Percentiles rank a stretch among this genome's conserved stretches.
Evolutionary conservation across 1,284 basidiomycete genomes (phyloP).

Genomic region (Peniophora sp.): DNA sequence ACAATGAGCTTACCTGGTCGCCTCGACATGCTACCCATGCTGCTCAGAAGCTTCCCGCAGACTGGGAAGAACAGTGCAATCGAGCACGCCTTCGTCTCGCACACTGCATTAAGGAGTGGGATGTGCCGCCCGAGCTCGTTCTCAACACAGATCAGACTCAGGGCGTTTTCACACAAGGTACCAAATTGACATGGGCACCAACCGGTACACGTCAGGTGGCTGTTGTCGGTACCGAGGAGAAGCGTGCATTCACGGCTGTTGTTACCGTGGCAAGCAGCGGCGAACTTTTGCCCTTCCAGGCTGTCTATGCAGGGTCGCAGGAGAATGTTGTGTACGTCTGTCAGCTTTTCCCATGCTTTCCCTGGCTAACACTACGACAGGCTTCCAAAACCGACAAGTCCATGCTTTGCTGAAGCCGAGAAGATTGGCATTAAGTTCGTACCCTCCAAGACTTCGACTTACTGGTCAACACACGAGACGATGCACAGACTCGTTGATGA

Average conservation of each 20-base stretch:
- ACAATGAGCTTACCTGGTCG: slow-evolving; percentile 13
- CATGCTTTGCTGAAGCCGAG: too few relatives aligned
- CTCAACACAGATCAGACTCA: slow-evolving; percentile 26
- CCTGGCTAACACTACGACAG: too few relatives aligned
- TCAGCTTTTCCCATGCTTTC: too few relatives aligned
- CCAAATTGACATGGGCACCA: slow-evolving; percentile 15
- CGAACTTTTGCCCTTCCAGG: slow-evolving; percentile 22
- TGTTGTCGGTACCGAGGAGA: slow-evolving; percentile 22
- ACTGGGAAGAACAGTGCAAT: slow-evolving; percentile 6
- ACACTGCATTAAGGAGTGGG: slow-evolving; percentile 11
- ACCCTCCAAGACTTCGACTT: slow-evolving; percentile 7
- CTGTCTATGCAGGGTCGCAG: slow-evolving; percentile 18
- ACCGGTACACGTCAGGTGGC: slow-evolving; percentile 21
- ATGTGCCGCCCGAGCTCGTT: slow-evolving; percentile 12
- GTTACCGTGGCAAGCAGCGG: slow-evolving; percentile 20
- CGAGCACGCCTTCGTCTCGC: slow-evolving; percentile 15
- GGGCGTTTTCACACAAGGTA: slow-evolving; percentile 14
- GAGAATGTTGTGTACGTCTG: too few relatives aligned
- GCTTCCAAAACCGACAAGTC: too few relatives aligned
- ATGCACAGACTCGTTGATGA: too few relatives aligned
- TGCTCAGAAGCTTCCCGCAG: slow-evolving; percentile 17
- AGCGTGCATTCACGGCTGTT: slow-evolving; percentile 24
- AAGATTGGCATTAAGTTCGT: too few relatives aligned
- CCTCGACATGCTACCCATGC: slow-evolving; percentile 12
- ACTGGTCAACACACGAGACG: slow-evolving; percentile 15